Conservation (phyloP, 768 basidiomycete genomes). For the Lentinula boryana region DNA sequence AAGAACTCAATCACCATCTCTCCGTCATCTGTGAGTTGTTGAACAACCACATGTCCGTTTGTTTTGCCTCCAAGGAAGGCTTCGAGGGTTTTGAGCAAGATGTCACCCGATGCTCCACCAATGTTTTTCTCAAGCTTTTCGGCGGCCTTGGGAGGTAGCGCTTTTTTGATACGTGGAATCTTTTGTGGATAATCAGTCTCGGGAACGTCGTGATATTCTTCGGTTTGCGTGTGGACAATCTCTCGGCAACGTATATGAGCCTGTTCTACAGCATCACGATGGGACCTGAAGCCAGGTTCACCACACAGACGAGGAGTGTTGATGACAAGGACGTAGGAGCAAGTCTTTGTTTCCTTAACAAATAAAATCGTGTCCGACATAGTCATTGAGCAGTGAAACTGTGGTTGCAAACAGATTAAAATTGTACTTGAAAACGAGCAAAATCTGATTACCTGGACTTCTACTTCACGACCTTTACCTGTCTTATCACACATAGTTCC, state of each 20-base stretch:
- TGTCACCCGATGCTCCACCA: conserved; percentile 19
- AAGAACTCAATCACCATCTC: conserved; percentile 36
- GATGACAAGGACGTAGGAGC: conserved; percentile 89
- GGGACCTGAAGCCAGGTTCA: conserved; percentile 87
- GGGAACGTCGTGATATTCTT: conserved; percentile 28
- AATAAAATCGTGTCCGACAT: conserved; percentile 87
- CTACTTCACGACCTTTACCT: conserved; percentile 78
- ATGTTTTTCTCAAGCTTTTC: conserved; percentile 15
- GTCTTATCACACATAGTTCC: conserved; percentile 95
- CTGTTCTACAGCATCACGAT: conserved; percentile 58
- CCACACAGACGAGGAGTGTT: conserved; percentile 93
- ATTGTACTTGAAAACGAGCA: not conserved
- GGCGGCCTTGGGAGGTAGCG: conserved; percentile 26
- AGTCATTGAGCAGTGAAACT: conserved; percentile 97
- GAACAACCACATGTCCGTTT: conserved; percentile 27
- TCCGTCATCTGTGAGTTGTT: conserved; percentile 33
- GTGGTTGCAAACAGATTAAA: conserved; percentile 9
- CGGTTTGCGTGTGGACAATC: conserved; percentile 42
- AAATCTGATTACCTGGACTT: conserved; percentile 70
- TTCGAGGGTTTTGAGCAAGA: conserved; percentile 21
- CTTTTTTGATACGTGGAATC: conserved; percentile 41
- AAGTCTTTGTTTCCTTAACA: conserved; percentile 91
- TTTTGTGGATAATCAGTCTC: conserved; percentile 54
- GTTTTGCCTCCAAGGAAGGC: conserved; percentile 17
- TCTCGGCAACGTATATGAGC: conserved; percentile 75